Base-by-base conservation (phyloP, 176 grass and related monocot genomes). In the Musa beccarii region DNA sequence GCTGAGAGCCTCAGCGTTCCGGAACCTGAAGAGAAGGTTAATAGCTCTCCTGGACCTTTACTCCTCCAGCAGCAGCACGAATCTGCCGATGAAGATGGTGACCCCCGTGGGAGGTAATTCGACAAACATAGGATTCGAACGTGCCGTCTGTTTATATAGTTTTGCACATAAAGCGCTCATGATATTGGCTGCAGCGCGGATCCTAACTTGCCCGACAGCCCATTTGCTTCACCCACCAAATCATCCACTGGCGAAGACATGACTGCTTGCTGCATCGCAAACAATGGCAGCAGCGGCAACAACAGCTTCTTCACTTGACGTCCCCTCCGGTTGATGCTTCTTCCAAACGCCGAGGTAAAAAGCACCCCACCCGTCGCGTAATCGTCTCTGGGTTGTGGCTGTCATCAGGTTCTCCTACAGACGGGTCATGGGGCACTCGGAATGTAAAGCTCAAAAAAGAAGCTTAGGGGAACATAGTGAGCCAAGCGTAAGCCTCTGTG, bases 291-390 rank as follows among this genome's bases (percentile, higher is more conserved):
- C 16, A 20, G 16, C 56, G n/a, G 3, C 56, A 59, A 59, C 56
- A 59, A 15, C 28, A 63, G 34, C 55, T 24, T 52, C 75, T 11
- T 63, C 75, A 65, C 59, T 52, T 19, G 49, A 77, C 43, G 12
- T 66, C 19, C 21, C 75, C 59, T 77, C 66, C 59, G 16, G 21
- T 9, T 17, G 49, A 13, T 56, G 34, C 59, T 66, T 64, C 61
- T 77, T 77, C 34, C 49, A 77, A 65, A 53, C 53, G 34, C 61
- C 75, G 8, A 77, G 59, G 59, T 77, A 77, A 63, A 55, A 1
- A 34, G 34, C 34, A 34, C 3, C 34, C 34, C 9, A 57, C n/a
- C 20, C 26, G 26, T 28, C 26, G 22, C 22, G 22, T 22, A 22
- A 22, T 22, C 22, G 22, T 22, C 9, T 20, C 19, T 21, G 1